Evolutionary conservation across 2,329 filamentous ascomycete genomes (phyloP), one percentile per base, ranked within the genome.

Genomic region (Arthrinium phaeospermum): DNA sequence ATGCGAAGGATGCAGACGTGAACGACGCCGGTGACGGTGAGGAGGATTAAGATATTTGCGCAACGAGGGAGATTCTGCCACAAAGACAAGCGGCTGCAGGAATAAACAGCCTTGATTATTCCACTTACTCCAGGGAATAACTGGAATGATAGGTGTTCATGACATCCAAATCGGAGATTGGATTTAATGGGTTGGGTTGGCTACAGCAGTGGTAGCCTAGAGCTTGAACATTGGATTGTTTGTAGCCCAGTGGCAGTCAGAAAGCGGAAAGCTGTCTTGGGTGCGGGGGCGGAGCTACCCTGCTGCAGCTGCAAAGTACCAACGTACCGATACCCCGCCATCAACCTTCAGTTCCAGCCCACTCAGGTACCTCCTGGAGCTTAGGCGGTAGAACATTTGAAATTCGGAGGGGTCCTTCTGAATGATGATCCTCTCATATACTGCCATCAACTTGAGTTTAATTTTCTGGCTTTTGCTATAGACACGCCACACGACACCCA

Each of bases 401-500:
- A 57, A 34, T 57, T 30, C 8, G 51, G 51, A 34, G 19, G 53
- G 53, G 53, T 37, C 53, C 53, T 37, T 61, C 30, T 61, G 7
- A 27, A 8, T 61, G 53, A 61, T 61, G 53, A n/a, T 37, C 53
- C 53, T 61, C 53, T 61, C 53, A 34, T 61, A 61, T 53, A 53
- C 49, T 53, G 49, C 24, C 14, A 10, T 53, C 49, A 53, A 53
- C 49, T 19, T 34, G 8, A 57, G 16, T 19, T 57, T 34, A 34
- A 19, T 57, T 27, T 10, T 37, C 53, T 37, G 53, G 53, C 30
- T 34, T 16, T 16, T n/a, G 53, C 10, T 61, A 61, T 41, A 64
- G 10, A 41, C 57, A 64, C 57, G 34, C 57, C 57, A 64, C 57
- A 64, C 57, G n/a, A 24, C 75, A 74, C 70, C 77, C 77, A 87